Base-by-base conservation (phyloP, 1,284 basidiomycete species). In the Tylopilus orsonianus region DNA sequence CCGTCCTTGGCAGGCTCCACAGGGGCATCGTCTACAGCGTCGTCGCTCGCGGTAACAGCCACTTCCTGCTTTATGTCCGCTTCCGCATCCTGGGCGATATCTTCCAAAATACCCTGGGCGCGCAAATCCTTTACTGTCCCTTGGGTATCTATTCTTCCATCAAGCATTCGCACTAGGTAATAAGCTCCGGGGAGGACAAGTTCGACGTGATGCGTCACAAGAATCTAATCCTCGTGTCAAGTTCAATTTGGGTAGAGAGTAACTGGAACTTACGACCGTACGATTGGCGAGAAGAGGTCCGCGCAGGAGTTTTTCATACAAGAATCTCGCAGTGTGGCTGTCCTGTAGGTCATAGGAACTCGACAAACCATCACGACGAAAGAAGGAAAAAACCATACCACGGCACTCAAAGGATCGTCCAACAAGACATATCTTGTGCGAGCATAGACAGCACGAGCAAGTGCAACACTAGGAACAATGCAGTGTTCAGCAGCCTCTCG, bases 181-280 rank as follows among this genome's bases (percentile, higher is more conserved):
- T 78, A 56, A 2, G 81, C 72, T 3, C 74, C 76, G 0, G 83
- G 79, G 5, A 83, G 70, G 18, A 82, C 78, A 2, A 85, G 73
- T 49, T 81, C 79, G 46, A 83, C 77, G 49, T 85, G 81, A 46
- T 85, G 83, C 0, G 84, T 85, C n/a, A 82, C 80, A 12, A 82
- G 69, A 18, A 82, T 64, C 77, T 81, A 42, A 7, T 12, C 1
- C 5, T 22, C 2, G 22, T 14, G 43, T 61, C 38, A 50, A 29
- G 4, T 12, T 39, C 20, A 23, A 5, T 7, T 12, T 7, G 9
- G 1, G 4, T 20, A 4, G 8, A 20, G 44, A 30, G 0, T 8
- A 16, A 18, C 5, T 4, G 4, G n/a, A 10, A 66, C 72, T 53
- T 50, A 84, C 77, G 48, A 84, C 77, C 1, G 82, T 86, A 9